These are phyloP conservation scores for Diaporthe velutina DNA, from an alignment of 2,329 filamentous ascomycete genomes.

Conservation along the genomic window DNA sequence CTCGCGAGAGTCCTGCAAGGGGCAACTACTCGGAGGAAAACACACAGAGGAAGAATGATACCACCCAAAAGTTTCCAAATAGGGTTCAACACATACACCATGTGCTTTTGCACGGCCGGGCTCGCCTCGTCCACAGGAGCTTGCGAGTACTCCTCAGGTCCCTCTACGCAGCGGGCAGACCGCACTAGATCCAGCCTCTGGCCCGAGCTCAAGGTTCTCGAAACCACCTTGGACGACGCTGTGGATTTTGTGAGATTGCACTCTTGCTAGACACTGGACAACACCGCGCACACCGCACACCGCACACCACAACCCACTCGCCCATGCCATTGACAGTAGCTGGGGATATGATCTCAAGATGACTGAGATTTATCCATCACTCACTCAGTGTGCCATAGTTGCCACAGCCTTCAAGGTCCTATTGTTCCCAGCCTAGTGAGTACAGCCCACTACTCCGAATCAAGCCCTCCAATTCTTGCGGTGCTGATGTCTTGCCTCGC, in stretches of 20 bases:
- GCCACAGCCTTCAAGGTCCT: conserved; percentile 92
- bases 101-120: no score
- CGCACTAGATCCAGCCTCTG: conserved; percentile 12
- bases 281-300: not conserved
- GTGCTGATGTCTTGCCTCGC: conserved; percentile 40
- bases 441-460: conserved; percentile 43
- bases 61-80: not conserved
- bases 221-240: conserved; percentile 30
- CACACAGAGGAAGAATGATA: not conserved
- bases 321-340: conserved; percentile 5
- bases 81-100: not conserved
- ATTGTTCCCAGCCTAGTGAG: conserved; percentile 94
- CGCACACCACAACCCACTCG: not conserved
- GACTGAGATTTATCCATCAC: conserved; percentile 86
- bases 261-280: not conserved
- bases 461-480: not conserved
- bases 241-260: conserved; percentile 20
- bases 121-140: not conserved
- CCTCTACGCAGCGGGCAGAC: not conserved
- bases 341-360: conserved; percentile 59
- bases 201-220: conserved; percentile 35
- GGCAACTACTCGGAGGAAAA: not conserved
- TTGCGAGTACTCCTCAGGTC: not conserved
- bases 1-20: not conserved
- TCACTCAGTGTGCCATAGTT: conserved; percentile 88